These are phyloP conservation scores for Rhodosporidiobolus sp. DNA, from an alignment of 768 basidiomycete species.

Conservation along the genomic window DNA sequence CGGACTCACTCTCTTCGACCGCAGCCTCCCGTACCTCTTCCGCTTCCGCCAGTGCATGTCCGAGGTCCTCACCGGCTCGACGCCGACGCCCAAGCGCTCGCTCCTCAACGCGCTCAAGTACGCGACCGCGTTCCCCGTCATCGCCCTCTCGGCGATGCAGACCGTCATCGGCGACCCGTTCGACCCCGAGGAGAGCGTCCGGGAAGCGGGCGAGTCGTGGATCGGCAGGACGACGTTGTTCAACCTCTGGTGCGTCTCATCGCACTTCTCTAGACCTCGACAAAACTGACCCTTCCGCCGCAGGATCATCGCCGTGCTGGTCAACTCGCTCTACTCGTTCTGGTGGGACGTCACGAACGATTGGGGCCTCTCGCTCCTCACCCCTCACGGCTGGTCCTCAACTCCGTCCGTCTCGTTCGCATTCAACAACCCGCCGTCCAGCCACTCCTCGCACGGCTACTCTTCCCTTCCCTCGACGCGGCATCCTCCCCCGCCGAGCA, in stretches of 20 bases:
- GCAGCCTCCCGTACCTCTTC: constrained; percentile 79
- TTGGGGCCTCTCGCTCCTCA: constrained; percentile 84
- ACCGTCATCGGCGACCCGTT: constrained; percentile 40
- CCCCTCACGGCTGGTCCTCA: constrained; percentile 47
- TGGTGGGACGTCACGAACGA: constrained; percentile 99
- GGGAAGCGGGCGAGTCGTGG: constrained; percentile 27
- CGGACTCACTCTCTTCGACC: background rate
- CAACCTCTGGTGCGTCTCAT: constrained; percentile 32
- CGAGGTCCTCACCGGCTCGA: constrained; percentile 64
- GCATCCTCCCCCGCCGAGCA: background rate
- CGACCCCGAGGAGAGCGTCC: constrained; percentile 10
- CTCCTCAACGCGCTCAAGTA: constrained; percentile 93
- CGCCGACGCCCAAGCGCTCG: constrained; percentile 66
- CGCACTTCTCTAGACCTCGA: background rate
- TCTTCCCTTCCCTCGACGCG: background rate
- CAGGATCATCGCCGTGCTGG: constrained; percentile 76
- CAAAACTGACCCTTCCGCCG: background rate
- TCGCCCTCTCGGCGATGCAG: constrained; percentile 88
- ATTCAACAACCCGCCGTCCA: constrained; percentile 11
- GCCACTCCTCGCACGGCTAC: background rate
- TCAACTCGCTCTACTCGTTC: constrained; percentile 92
- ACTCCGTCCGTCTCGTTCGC: constrained; percentile 22
- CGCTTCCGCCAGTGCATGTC: constrained; percentile 91
- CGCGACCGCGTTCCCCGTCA: constrained; percentile 92
- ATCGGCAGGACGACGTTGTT: constrained; percentile 36